phyloP scores from a whole-genome alignment of 495 filamentous ascomycete genomes.

The Tuber calosporum region DNA sequence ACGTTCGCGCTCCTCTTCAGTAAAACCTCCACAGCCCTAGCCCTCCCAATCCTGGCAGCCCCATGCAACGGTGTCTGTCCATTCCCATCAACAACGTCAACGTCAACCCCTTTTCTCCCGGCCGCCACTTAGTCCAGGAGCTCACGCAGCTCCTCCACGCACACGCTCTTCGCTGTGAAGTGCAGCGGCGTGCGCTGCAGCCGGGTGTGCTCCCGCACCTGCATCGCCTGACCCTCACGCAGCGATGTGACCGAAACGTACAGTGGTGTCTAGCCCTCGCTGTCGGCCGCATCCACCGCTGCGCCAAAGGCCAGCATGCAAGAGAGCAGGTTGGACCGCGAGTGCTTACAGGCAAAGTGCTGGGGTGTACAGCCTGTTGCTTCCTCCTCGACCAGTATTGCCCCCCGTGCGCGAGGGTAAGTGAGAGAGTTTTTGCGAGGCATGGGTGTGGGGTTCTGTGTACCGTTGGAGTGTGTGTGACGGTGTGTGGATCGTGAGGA shows the following conservation, averaged over 20 bases:
- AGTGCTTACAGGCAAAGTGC: neutral
- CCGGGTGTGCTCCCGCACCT: neutral
- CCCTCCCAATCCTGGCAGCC: constrained; percentile 3
- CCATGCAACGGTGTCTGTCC: constrained; percentile 4
- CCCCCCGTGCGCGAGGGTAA: neutral
- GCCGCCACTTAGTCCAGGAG: neutral
- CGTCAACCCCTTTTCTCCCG: neutral
- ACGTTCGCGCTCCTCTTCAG: constrained; percentile 2
- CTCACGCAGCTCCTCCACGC: neutral
- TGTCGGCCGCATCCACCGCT: neutral
- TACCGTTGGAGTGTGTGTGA: neutral
- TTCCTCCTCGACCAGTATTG: neutral
- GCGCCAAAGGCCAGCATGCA: neutral
- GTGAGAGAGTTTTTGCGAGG: neutral
- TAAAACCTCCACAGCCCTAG: neutral
- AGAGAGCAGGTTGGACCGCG: neutral
- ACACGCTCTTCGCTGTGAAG: neutral
- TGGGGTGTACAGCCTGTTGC: neutral
- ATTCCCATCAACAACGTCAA: constrained; percentile 2
- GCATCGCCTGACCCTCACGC: neutral
- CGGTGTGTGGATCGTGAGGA: neutral
- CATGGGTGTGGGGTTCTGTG: neutral
- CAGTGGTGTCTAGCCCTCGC: neutral
- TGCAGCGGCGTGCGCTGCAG: neutral
- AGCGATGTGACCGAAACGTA: neutral